These are phyloP conservation scores for Hymenoscyphus albidus DNA, from an alignment of 2,329 filamentous ascomycete genomes.

Conservation along the genomic window DNA sequence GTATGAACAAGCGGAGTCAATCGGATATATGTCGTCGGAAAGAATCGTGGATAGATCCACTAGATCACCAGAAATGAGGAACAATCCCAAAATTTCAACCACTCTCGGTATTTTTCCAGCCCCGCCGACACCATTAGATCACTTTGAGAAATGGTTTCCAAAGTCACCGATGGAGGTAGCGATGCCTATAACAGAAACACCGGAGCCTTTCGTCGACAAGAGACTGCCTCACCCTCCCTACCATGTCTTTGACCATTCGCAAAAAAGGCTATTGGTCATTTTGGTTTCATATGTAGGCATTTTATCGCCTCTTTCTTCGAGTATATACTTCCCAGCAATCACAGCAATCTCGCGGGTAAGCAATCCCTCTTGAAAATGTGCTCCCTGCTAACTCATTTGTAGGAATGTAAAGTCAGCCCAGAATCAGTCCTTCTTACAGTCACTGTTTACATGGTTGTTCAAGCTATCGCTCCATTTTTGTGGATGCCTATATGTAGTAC, in stretches of 20 bases:
- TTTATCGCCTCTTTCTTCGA: constrained; percentile 22
- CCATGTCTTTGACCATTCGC: constrained; percentile 15
- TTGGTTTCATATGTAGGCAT: constrained; percentile 32
- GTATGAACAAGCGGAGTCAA: not conserved
- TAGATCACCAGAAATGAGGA: not conserved
- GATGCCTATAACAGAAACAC: constrained; percentile 1
- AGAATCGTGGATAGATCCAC: not conserved
- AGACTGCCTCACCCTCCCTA: constrained; percentile 13
- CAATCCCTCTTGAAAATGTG: not conserved
- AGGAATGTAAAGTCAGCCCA: constrained; percentile 16
- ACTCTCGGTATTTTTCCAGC: constrained; percentile 9
- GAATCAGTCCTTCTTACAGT: constrained; percentile 16
- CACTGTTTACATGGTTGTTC: constrained; percentile 42
- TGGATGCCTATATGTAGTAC: constrained; percentile 44
- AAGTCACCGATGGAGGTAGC: constrained; percentile 5
- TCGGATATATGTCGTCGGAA: not conserved
- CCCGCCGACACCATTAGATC: constrained; percentile 10
- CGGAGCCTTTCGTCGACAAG: constrained; percentile 5
- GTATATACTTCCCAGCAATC: constrained; percentile 24
- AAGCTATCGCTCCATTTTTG: constrained; percentile 53
- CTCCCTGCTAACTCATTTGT: not conserved
- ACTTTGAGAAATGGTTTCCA: constrained; percentile 19
- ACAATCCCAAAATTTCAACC: constrained; percentile 1
- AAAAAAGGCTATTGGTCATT: constrained; percentile 45
- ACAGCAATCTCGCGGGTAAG: constrained; percentile 14